These are phyloP conservation scores for Mitragyna speciosa DNA, from an alignment of 257 asterid species.

Conservation along the genomic window DNA sequence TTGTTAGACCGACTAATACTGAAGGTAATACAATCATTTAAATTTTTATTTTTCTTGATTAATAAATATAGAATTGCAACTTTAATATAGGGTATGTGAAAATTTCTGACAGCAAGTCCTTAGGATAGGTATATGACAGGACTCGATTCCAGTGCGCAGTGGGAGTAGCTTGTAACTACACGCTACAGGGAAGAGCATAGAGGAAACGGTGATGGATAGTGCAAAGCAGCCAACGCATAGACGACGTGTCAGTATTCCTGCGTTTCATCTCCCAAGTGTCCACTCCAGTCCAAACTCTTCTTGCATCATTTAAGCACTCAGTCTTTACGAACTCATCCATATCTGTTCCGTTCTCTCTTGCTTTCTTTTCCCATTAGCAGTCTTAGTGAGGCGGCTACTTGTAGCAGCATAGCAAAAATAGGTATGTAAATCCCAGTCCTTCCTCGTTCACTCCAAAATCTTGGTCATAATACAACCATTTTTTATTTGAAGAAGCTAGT, in stretches of 20 bases:
- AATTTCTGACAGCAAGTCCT: no score
- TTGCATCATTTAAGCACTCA: constrained; percentile 9
- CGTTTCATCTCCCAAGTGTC: constrained; percentile 77
- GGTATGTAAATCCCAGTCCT: not conserved
- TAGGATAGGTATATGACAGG: no score
- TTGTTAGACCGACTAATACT: no score
- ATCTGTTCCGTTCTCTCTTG: not conserved
- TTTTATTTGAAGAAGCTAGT: no score
- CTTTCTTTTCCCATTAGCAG: not conserved
- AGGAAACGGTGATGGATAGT: constrained; percentile 6
- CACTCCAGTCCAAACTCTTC: constrained; percentile 3
- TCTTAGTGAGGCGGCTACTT: not conserved
- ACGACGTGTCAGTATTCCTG: constrained; percentile 78
- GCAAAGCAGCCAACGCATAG: constrained; percentile 10
- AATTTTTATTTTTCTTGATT: no score
- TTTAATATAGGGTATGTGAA: no score
- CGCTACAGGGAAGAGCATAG: not conserved
- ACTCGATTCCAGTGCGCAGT: no score
- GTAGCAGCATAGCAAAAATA: not conserved
- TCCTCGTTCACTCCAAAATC: not conserved
- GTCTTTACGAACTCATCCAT: not conserved
- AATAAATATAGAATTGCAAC: no score
- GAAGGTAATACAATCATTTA: no score
- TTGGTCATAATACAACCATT: not conserved
- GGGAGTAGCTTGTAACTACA: no score